Conservation (phyloP, 176 grass and related monocot species). For the Leersia perrieri region DNA sequence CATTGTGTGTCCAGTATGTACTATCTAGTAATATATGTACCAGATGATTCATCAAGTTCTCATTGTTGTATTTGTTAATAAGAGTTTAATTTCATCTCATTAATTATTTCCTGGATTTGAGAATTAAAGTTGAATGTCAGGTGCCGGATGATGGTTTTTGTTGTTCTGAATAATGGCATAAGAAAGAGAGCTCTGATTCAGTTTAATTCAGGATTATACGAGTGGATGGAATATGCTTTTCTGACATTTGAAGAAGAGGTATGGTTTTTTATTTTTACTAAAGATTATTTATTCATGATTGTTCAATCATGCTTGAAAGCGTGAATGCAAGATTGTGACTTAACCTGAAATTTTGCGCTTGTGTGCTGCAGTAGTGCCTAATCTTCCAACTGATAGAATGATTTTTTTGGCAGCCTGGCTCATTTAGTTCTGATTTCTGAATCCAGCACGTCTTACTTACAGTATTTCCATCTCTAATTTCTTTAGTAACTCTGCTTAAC, state of each 20-base stretch:
- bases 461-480: neutral
- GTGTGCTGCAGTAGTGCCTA: neutral
- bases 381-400: neutral
- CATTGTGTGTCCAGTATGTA: neutral
- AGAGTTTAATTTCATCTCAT: neutral
- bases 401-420: neutral
- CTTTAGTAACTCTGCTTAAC: neutral
- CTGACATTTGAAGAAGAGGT: neutral
- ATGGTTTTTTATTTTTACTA: neutral
- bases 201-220: neutral
- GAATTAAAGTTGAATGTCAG: neutral
- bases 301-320: neutral
- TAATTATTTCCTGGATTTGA: neutral
- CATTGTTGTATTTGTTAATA: neutral
- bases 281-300: neutral
- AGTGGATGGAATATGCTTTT: neutral
- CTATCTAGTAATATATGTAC: neutral
- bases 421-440: neutral
- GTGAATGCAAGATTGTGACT: neutral
- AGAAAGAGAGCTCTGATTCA: neutral
- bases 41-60: neutral
- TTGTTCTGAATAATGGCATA: neutral
- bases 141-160: neutral
- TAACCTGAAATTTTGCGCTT: neutral
- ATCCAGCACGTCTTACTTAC: neutral